Conservation (phyloP, 768 basidiomycete genomes). For the Serendipita indica region DNA sequence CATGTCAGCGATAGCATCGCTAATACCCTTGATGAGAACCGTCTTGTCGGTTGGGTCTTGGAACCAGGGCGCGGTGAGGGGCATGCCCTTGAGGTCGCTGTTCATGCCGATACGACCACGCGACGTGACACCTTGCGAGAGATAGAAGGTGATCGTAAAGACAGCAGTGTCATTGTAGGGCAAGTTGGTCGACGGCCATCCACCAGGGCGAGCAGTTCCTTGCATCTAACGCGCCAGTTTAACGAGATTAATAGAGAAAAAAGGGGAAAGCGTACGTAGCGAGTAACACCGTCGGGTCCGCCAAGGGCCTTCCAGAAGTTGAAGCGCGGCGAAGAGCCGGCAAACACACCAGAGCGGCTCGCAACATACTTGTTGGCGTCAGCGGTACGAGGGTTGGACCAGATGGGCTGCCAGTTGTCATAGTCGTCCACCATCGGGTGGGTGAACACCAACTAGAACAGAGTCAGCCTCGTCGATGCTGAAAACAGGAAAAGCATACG, state of each 20-base stretch:
- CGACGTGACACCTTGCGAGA: slow-evolving; percentile 46
- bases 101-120: slow-evolving; percentile 49
- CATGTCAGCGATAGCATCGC: slow-evolving; percentile 32
- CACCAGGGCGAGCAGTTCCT: slow-evolving; percentile 49
- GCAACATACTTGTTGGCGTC: slow-evolving; percentile 41
- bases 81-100: slow-evolving; percentile 32
- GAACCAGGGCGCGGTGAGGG: slow-evolving; percentile 44
- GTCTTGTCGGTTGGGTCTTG: slow-evolving; percentile 41
- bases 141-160: slow-evolving; percentile 43
- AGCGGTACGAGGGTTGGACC: slow-evolving; percentile 37
- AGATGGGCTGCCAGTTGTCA: slow-evolving; percentile 48
- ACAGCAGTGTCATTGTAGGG: slow-evolving; percentile 41
- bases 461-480: not conserved
- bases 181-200: slow-evolving; percentile 32
- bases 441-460: slow-evolving; percentile 35
- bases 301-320: slow-evolving; percentile 49
- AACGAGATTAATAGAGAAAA: not conserved
- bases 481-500: slow-evolving; percentile 14
- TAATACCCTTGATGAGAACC: slow-evolving; percentile 34
- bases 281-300: slow-evolving; percentile 32
- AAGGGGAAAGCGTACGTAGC: slow-evolving; percentile 28
- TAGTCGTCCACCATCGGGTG: slow-evolving; percentile 48
- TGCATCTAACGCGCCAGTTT: slow-evolving; percentile 28
- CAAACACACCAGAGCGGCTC: slow-evolving; percentile 39
- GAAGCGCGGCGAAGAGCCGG: slow-evolving; percentile 34